Evolutionary conservation across 1,284 basidiomycete genomes (phyloP).

Genomic region (Moniliophthora roreri): DNA sequence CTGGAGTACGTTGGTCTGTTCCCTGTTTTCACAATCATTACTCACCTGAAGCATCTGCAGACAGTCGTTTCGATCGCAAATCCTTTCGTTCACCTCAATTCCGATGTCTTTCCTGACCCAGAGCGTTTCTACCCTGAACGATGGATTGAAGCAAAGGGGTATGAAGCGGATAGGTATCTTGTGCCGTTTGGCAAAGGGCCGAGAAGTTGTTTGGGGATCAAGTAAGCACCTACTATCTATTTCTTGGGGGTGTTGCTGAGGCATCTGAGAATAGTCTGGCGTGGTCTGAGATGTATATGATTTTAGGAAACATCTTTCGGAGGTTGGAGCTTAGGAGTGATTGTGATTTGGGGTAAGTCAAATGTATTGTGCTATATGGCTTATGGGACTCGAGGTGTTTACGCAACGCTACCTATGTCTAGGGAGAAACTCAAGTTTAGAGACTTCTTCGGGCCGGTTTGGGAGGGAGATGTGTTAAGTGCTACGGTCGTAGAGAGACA

Average conservation of each 20-base stretch:
- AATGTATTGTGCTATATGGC: too few species aligned
- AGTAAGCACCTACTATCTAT: constrained; percentile 16
- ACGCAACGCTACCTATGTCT: background rate
- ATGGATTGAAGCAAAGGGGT: constrained; percentile 20
- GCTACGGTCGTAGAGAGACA: background rate
- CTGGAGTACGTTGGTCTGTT: constrained; percentile 18
- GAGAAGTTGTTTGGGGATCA: constrained; percentile 22
- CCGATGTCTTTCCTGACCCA: constrained; percentile 23
- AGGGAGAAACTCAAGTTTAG: background rate
- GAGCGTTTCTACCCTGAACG: constrained; percentile 29
- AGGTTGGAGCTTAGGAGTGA: constrained; percentile 3
- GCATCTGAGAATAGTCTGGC: constrained; percentile 5
- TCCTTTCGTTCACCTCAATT: constrained; percentile 21
- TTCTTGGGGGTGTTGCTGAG: background rate
- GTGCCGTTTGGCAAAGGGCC: constrained; percentile 23
- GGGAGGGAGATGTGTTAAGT: background rate
- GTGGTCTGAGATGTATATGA: constrained; percentile 13
- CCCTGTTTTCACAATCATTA: background rate
- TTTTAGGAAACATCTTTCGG: constrained; percentile 7
- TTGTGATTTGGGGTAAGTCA: constrained; percentile 3
- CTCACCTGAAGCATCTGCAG: constrained; percentile 10
- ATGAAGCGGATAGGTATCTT: constrained; percentile 15
- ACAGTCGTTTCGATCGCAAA: constrained; percentile 23
- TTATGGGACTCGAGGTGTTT: background rate
- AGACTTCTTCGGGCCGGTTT: background rate